Evolutionary conservation across 1,284 basidiomycete species (phyloP), one percentile per base, ranked within the genome.

Genomic region (Farysia itapuensis): DNA sequence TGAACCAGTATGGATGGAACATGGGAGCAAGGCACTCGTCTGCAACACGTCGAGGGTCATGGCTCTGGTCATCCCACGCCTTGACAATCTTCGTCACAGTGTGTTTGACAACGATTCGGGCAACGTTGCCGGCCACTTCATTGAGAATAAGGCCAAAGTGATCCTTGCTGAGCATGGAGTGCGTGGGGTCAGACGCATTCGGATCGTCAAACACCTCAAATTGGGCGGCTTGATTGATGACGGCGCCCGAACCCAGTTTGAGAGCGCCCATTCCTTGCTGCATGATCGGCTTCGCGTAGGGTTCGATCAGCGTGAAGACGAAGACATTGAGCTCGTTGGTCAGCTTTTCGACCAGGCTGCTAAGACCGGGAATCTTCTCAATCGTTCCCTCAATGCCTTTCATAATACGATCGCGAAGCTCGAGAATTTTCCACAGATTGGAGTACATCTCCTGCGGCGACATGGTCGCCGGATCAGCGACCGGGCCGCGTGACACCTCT

Each of bases 351-450:
- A 92, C 83, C 40, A 94, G 77, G 0, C 85, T 35, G 26, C 48
- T 65, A n/a, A 83, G 77, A 13, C 82, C 82, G 0, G 82, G 82
- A 35, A 88, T 81, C 58, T 64, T 66, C 24, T 71, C 88, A 53
- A 95, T 91, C 0, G 86, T 92, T 64, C 82, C 84, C 71, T 86
- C 85, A 44, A 96, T 90, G 75, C 85, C 86, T 82, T 93, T 94
- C 75, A 85, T 84, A 58, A 77, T 70, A 30, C 83, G 83, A 78
- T 96, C 92, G 39, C 90, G 82, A 78, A 93, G 92, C 34, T 82
- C 85, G 69, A 95, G 78, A 11, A 95, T 85, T 78, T 89, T 84
- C 90, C 90, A 94, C 13, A 94, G 46, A 40, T 64, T 64, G 3
- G 83, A 79, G 77, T 93, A 87, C 50, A 94, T 73, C 77, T 95